Evolutionary conservation across 1,139 yeast genomes (phyloP).

Genomic region (Hyphopichia fennica): DNA sequence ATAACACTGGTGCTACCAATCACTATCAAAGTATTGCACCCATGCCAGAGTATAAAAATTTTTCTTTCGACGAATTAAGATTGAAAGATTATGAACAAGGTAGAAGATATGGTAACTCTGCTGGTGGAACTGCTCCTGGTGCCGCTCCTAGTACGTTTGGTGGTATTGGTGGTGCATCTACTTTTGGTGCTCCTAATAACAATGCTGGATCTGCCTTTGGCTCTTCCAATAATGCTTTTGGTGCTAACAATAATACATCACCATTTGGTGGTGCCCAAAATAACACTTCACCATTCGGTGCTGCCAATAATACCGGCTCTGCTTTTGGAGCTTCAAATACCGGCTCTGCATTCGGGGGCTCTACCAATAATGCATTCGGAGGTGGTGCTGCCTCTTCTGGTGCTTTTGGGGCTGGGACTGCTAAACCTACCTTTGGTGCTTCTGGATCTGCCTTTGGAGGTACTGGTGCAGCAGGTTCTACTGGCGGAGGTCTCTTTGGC

Average conservation of each 20-base stretch:
- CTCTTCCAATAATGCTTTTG: slow-evolving; percentile 14
- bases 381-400: slow-evolving; percentile 5
- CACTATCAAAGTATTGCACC: slow-evolving; percentile 73
- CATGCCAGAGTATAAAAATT: slow-evolving; percentile 88
- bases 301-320: slow-evolving; percentile 9
- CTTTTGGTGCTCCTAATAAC: slow-evolving; percentile 1
- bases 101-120: slow-evolving; percentile 56
- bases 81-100: slow-evolving; percentile 82
- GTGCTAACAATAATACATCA: slow-evolving; percentile 10
- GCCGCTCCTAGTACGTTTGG: slow-evolving; percentile 20
- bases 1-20: slow-evolving; percentile 57
- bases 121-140: slow-evolving; percentile 22
- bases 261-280: slow-evolving; percentile 2
- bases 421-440: slow-evolving; percentile 13
- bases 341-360: slow-evolving; percentile 7
- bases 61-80: slow-evolving; percentile 85
- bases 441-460: slow-evolving; percentile 14
- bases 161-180: slow-evolving; percentile 11
- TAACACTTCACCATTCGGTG: slow-evolving; percentile 1
- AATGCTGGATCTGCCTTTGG: slow-evolving; percentile 14
- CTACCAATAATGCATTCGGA: slow-evolving; percentile 14
- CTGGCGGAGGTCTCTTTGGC: slow-evolving; percentile 25
- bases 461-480: slow-evolving; percentile 6
- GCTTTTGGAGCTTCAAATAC: slow-evolving; percentile 8
- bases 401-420: slow-evolving; percentile 10